Percentiles rank a stretch among this genome's conserved stretches.
These are phyloP conservation scores for Phytophthora syringae DNA, from an alignment of 352 stramenopile species.

Conservation along the genomic window DNA sequence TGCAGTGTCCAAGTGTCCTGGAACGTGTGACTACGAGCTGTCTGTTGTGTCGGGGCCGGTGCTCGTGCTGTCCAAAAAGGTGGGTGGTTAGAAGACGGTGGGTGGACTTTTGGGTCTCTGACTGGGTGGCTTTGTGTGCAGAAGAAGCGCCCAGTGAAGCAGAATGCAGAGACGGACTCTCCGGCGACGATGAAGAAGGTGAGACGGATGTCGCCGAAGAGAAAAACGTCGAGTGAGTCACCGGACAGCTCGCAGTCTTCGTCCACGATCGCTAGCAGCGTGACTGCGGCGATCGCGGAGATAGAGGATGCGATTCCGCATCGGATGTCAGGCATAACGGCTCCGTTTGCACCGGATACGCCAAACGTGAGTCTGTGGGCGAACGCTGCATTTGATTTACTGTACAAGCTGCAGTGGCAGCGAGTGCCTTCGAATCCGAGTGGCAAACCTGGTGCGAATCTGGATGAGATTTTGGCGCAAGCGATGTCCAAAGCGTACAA, in stretches of 20 bases:
- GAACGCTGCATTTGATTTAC: slow-evolving; percentile 77
- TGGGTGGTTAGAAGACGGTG: slow-evolving; percentile 3
- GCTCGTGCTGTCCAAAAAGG: slow-evolving; percentile 77
- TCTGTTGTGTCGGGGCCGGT: slow-evolving; percentile 58
- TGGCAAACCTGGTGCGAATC: slow-evolving; percentile 24
- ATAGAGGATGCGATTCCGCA: slow-evolving; percentile 33
- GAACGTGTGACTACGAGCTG: slow-evolving; percentile 20
- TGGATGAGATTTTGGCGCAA: slow-evolving; percentile 47
- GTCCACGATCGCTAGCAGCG: slow-evolving; percentile 15
- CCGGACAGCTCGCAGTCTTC: slow-evolving; percentile 27
- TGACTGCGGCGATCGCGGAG: slow-evolving; percentile 36
- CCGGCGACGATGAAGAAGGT: slow-evolving; percentile 55
- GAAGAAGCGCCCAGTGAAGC: slow-evolving; percentile 74
- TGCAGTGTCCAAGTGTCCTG: slow-evolving; percentile 47
- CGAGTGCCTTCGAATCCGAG: slow-evolving; percentile 14
- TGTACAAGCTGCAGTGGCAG: slow-evolving; percentile 74
- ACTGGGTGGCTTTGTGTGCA: slow-evolving; percentile 20
- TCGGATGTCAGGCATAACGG: slow-evolving; percentile 5
- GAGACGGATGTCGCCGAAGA: slow-evolving; percentile 32
- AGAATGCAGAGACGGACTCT: slow-evolving; percentile 38
- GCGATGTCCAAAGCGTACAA: slow-evolving; percentile 41
- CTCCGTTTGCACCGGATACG: slow-evolving; percentile 49
- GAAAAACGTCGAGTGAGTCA: slow-evolving; percentile 8
- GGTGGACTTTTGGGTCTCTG: background rate
- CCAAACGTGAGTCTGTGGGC: slow-evolving; percentile 73